Base-by-base conservation (phyloP, 768 basidiomycete species). In the Holtermannia corniformis region DNA sequence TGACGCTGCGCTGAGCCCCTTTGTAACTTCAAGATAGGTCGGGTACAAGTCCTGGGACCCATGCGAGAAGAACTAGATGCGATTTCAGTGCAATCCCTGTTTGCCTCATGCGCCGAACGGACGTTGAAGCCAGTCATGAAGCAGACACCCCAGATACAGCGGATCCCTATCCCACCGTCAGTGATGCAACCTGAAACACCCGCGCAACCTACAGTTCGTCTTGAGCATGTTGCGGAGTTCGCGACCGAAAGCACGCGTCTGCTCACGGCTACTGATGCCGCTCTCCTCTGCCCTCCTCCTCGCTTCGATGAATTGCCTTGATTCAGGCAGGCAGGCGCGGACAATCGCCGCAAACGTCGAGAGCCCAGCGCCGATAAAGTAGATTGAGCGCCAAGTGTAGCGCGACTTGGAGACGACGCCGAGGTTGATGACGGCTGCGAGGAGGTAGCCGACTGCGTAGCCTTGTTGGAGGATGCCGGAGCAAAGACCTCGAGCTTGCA, bases 391-490 rank as follows among this genome's bases (percentile, higher is more conserved):
- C 91, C 91, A 93, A 41, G 75, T 73, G 26, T 64, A 75, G 67
- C 1, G 77, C 72, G 22, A 60, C 20, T 61, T 44, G n/a, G 70
- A 64, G 10, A 75, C 75, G 40, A 72, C 75, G 2, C 73, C 77
- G 20, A 92, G 76, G 65, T 91, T 89, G 75, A 92, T 79, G 44
- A 85, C 80, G 0, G 89, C 85, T 0, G 88, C 86, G 52, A 95
- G 56, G 5, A 93, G 80, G 68, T 84, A 92, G 1, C 91, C 91
- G 12, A 82, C 78, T 0, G 88, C 86, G 62, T 93, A 92, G 14
- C 88, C 91, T 66, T 92, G 81, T 62, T 95, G 92, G 4, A 96
- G 70, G 44, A 93, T 73, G 13, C 92, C 92, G 20, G 82, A 84
- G 2, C 82, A 83, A 1, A 95, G 73, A 20, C 93, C 93, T 68